Base-by-base conservation (phyloP, 2,329 filamentous ascomycete genomes). In the Epichloe gansuensis region DNA sequence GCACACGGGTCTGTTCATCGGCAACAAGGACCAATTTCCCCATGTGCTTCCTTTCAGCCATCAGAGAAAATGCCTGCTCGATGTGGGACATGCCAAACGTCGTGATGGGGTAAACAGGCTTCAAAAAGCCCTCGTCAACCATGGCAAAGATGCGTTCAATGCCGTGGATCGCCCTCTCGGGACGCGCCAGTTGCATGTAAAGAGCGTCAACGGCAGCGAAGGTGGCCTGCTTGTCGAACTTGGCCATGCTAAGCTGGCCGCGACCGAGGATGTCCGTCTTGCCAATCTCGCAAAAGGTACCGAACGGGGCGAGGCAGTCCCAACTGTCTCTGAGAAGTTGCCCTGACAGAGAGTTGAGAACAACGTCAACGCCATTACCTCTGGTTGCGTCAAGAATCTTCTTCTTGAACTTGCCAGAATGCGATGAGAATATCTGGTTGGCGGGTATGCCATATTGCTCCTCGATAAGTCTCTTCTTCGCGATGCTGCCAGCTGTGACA, bases 321-420 rank as follows among this genome's bases (percentile, higher is more conserved):
- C 68, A 74, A 0, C 71, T 69, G 35, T 69, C 68, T 2, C 63
- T 62, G 3, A 74, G 58, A 1, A 63, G 57, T 13, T 74, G 71
- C 0, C 72, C 72, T 2, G 67, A 57, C 0, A 75, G 61, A 0
- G 68, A 72, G 58, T 74, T 68, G 59, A 90, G 82, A 17, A 85
- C 83, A 0, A 81, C 80, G 65, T 90, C 85, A 1, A 84, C 83
- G 11, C 85, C 86, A 3, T 60, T 65, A 12, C 75, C 77, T 1
- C 55, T 53, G 1, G 68, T 70, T 1, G n/a, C n/a, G 13, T 13
- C 36, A 13, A 39, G 12, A n/a, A 39, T 39, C 13, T 13, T 5
- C 12, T 39, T 8, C 13, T 13, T n/a, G 17, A 43, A 43, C 11
- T 43, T 23, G 40, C 17, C 17, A n/a, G 12, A 13, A n/a, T 4